Evolutionary conservation across 2,329 filamentous ascomycete genomes (phyloP), one percentile per base, ranked within the genome.

Genomic region (Penicillium griseofulvum): DNA sequence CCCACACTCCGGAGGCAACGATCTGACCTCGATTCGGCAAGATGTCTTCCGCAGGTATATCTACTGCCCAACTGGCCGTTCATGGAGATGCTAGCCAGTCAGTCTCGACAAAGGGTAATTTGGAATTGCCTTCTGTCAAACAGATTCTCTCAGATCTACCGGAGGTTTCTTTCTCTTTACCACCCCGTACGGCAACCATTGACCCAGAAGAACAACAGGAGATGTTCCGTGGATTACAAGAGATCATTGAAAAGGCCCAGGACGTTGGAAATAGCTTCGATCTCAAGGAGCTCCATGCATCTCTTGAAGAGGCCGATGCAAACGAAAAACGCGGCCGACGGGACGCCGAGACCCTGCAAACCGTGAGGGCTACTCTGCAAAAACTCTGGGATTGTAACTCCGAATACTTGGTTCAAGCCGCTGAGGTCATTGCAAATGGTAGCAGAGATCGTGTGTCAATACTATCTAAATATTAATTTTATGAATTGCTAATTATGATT

Each of bases 381-480:
- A 65, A 69, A 49, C 60, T 78, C 19, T 76, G 74, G 74, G 57
- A 62, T 46, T 69, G 63, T 53, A 65, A 65, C 44, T 77, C 74
- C 1, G 58, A 61, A 6, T 69, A 70, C 46, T 56, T 77, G 65
- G 56, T 62, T 11, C 67, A 66, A 53, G 72, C 69, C 10, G 66
- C 73, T 11, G 74, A 76, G 50, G 58, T 69, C 34, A 53, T 78
- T 49, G 76, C 76, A 17, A 73, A 77, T 60, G 72, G 68, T 22
- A 76, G 75, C 61, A 71, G 76, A 63, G 70, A 76, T 46, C 65
- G 76, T 78, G 61, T 67, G 76, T 69, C 34, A 44, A 37, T 19
- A 6, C 39, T 24, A 42, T 8, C 16, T n/a, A 41, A 37, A 17
- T 16, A 12, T 28, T 14, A 34, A 10, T 22, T 54, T 36, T 49